Conservation (phyloP, 208 protist genomes). For the Ichthyophonus hoferi region DNA sequence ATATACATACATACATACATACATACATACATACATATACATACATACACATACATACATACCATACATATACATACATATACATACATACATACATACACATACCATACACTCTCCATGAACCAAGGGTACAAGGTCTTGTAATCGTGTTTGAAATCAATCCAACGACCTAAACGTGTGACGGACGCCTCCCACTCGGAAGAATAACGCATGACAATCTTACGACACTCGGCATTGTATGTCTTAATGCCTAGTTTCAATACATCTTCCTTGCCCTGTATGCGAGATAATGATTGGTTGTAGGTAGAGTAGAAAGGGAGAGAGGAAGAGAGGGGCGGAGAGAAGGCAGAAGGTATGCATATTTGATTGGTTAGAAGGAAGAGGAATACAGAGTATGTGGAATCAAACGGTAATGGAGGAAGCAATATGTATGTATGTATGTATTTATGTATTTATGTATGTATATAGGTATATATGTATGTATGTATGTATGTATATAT, state of each 20-base stretch:
- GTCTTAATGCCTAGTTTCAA: conserved; percentile 90
- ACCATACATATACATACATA: background rate
- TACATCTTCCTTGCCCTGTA: conserved; percentile 83
- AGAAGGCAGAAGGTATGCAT: background rate
- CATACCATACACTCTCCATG: conserved; percentile 99
- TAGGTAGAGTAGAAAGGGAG: background rate
- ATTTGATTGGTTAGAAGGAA: background rate
- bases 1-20: background rate
- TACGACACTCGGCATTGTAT: conserved; percentile 95
- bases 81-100: conserved; percentile 62
- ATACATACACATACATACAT: background rate
- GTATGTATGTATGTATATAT: background rate
- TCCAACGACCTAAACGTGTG: conserved; percentile 93
- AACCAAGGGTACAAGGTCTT: conserved; percentile 96
- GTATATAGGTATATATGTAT: background rate
- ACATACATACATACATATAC: background rate
- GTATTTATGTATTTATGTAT: background rate
- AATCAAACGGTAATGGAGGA: background rate
- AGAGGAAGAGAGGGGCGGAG: background rate
- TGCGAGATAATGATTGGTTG: background rate
- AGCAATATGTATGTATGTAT: background rate
- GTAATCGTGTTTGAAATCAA: conserved; percentile 99
- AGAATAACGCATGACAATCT: conserved; percentile 98
- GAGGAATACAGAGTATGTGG: background rate
- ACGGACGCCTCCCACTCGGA: conserved; percentile 93